These are phyloP conservation scores for Hsuehochloa calcarea DNA, from an alignment of 176 grass and related monocot genomes.

Conservation along the genomic window DNA sequence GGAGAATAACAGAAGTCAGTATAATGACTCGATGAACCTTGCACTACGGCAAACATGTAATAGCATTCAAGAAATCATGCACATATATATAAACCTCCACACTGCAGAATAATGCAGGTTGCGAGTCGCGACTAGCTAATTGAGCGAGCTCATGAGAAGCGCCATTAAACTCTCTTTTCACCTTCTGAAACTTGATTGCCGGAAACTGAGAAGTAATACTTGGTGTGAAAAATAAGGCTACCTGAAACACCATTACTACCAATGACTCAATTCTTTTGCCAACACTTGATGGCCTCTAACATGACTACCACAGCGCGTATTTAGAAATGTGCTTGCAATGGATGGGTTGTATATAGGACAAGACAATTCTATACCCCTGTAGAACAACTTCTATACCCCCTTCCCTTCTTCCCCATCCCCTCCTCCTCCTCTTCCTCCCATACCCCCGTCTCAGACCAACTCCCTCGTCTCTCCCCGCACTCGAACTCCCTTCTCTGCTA, in stretches of 20 bases:
- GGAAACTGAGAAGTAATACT: no score
- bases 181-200: neutral
- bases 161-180: neutral
- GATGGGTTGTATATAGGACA: neutral
- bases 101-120: neutral
- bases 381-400: no score
- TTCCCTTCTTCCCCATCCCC: no score
- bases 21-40: neutral
- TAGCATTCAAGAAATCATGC: neutral
- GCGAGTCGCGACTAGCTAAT: no score
- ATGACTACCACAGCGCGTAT: neutral
- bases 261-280: neutral
- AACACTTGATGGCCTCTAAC: neutral
- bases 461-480: no score
- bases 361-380: no score
- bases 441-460: no score
- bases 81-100: neutral
- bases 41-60: neutral
- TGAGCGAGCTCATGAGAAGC: no score
- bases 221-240: neutral
- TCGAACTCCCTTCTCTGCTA: no score
- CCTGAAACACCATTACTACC: neutral
- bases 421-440: no score
- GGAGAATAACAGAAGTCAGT: neutral
- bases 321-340: neutral